Percentiles rank a stretch among this genome's conserved stretches.
phyloP scores from a whole-genome alignment of 495 filamentous ascomycete species.

The Aspergillus baeticus region DNA sequence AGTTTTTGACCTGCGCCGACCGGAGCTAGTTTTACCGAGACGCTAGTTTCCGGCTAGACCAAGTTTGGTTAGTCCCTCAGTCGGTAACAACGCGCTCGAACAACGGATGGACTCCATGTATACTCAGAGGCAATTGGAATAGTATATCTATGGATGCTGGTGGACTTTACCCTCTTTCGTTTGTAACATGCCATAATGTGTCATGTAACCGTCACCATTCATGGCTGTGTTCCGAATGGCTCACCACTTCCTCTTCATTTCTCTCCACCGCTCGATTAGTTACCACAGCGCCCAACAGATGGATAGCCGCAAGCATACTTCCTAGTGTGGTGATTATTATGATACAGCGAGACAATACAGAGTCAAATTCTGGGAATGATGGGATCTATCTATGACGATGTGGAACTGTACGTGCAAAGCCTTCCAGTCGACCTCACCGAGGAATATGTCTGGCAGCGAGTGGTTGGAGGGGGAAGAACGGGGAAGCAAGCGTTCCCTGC shows the following conservation, averaged over 20 bases:
- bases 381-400: slow-evolving; percentile 13
- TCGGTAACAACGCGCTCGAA: too few species aligned
- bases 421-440: background rate
- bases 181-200: too few species aligned
- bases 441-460: background rate
- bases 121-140: background rate
- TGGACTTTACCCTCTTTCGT: too few species aligned
- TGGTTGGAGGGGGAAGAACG: slow-evolving; percentile 3
- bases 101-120: too few species aligned
- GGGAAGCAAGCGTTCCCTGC: background rate
- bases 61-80: background rate
- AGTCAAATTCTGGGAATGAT: background rate
- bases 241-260: too few species aligned
- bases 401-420: slow-evolving; percentile 12
- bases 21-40: slow-evolving; percentile 26
- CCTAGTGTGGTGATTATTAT: too few species aligned
- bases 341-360: slow-evolving; percentile 6
- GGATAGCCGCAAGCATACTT: too few species aligned
- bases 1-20: slow-evolving; percentile 24
- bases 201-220: too few species aligned
- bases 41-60: slow-evolving; percentile 11
- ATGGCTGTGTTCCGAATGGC: too few species aligned
- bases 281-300: too few species aligned
- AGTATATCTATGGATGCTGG: too few species aligned
- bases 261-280: too few species aligned